A percentile compares a stretch with the other conserved stretches of the same genome.
phyloP scores from a whole-genome alignment of 2,329 filamentous ascomycete genomes.

The Karstenula rhodostoma region DNA sequence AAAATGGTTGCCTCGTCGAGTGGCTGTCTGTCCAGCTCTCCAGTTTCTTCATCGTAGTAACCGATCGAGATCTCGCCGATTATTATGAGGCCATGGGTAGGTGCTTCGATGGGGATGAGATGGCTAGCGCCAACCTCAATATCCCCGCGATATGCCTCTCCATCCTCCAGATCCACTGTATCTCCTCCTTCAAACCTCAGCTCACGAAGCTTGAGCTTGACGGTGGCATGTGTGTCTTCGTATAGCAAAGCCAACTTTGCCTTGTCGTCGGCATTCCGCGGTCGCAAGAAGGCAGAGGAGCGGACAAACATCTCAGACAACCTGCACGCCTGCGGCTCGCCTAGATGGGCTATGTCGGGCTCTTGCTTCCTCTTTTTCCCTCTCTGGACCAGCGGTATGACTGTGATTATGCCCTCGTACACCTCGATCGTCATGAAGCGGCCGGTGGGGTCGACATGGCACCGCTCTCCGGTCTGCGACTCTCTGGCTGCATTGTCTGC shows the following conservation, averaged over 20 bases:
- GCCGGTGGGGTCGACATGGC: slow-evolving; percentile 82
- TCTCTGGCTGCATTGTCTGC: slow-evolving; percentile 71
- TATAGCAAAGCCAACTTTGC: slow-evolving; percentile 72
- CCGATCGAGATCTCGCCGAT: slow-evolving; percentile 73
- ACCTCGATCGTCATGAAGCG: slow-evolving; percentile 72
- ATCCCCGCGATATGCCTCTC: slow-evolving; percentile 60
- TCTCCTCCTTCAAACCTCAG: slow-evolving; percentile 61
- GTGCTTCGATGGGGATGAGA: slow-evolving; percentile 67
- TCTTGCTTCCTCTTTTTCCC: slow-evolving; percentile 60
- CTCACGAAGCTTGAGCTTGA: slow-evolving; percentile 64
- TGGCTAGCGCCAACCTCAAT: slow-evolving; percentile 68
- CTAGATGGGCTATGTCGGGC: slow-evolving; percentile 63
- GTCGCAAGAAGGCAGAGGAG: slow-evolving; percentile 71
- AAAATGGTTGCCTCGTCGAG: slow-evolving; percentile 83
- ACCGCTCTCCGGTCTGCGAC: slow-evolving; percentile 82
- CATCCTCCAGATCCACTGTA: slow-evolving; percentile 62
- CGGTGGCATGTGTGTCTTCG: slow-evolving; percentile 66
- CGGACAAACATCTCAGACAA: slow-evolving; percentile 73
- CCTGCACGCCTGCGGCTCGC: slow-evolving; percentile 67
- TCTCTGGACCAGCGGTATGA: slow-evolving; percentile 66
- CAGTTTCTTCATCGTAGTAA: slow-evolving; percentile 82
- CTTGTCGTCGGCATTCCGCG: slow-evolving; percentile 56
- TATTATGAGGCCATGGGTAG: slow-evolving; percentile 60
- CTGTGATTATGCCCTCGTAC: slow-evolving; percentile 72
- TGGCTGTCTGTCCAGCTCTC: slow-evolving; percentile 69